Percentiles rank a stretch among this genome's conserved stretches.
Conservation (phyloP, 1,284 basidiomycete species). For the Melampsora occidentalis region DNA sequence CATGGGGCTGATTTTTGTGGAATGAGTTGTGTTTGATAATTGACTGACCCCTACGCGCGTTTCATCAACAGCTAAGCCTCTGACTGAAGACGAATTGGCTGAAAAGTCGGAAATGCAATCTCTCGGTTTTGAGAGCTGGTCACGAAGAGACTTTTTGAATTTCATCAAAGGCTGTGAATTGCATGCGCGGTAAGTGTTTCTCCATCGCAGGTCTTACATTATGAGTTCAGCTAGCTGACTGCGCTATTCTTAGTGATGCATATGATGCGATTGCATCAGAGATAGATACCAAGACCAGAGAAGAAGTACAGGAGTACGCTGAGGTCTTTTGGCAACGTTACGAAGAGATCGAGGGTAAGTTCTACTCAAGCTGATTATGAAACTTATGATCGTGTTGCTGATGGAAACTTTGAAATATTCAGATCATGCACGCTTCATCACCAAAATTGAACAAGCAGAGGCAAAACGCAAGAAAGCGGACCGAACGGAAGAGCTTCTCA, state of each 20-base stretch:
- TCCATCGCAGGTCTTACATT: not conserved
- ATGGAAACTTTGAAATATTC: not conserved
- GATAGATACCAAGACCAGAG: slow-evolving; percentile 78
- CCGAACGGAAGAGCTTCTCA: slow-evolving; percentile 57
- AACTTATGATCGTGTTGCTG: not conserved
- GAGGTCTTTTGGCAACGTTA: slow-evolving; percentile 85
- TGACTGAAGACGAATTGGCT: slow-evolving; percentile 78
- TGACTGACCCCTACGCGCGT: not conserved
- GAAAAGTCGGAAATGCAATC: slow-evolving; percentile 75
- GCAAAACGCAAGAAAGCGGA: slow-evolving; percentile 54
- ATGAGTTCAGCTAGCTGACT: not conserved
- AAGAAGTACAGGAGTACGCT: slow-evolving; percentile 77
- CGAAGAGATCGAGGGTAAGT: slow-evolving; percentile 72
- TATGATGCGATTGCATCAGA: slow-evolving; percentile 76
- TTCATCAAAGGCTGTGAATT: slow-evolving; percentile 81
- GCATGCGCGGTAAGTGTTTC: slow-evolving; percentile 64
- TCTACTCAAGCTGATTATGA: not conserved
- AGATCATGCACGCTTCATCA: slow-evolving; percentile 54
- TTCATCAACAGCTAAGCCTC: slow-evolving; percentile 66
- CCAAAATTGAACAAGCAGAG: slow-evolving; percentile 80
- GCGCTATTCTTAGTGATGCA: slow-evolving; percentile 61
- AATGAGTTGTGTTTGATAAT: slow-evolving; percentile 17
- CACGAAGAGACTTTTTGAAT: slow-evolving; percentile 85
- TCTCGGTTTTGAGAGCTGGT: slow-evolving; percentile 85
- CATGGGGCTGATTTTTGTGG: slow-evolving; percentile 50